These are phyloP conservation scores for Cutaneotrichosporon cutaneum DNA, from an alignment of 1,284 basidiomycete genomes.

Conservation along the genomic window DNA sequence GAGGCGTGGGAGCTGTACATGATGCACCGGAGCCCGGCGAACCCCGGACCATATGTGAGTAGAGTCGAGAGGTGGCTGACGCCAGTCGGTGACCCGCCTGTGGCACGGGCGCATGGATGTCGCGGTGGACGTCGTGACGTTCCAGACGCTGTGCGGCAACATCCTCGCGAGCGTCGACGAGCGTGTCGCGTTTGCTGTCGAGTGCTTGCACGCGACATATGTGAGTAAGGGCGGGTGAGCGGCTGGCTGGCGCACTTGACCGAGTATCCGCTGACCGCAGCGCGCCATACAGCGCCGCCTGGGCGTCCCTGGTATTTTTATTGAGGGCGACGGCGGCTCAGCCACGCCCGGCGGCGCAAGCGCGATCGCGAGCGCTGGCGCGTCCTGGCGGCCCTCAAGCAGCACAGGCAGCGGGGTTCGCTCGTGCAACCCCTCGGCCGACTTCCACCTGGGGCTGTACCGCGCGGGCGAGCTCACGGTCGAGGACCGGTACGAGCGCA, in stretches of 20 bases:
- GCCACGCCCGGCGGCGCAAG: neutral
- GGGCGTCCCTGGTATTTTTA: neutral
- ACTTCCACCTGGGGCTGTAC: slow-evolving; percentile 1
- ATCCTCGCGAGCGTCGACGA: slow-evolving; percentile 1
- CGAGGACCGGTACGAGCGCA: slow-evolving; percentile 6
- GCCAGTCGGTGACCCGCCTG: neutral
- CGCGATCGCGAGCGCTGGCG: neutral
- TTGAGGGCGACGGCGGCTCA: neutral
- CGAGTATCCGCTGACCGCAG: neutral
- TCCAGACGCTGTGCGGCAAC: slow-evolving; percentile 3
- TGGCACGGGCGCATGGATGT: slow-evolving; percentile 6
- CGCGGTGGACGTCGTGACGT: neutral
- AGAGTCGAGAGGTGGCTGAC: neutral
- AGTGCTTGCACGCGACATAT: neutral
- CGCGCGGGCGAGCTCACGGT: slow-evolving; percentile 3
- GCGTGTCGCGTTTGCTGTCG: neutral
- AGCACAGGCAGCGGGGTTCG: neutral
- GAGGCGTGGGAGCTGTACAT: slow-evolving; percentile 7
- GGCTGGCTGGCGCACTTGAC: no score
- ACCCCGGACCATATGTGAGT: neutral
- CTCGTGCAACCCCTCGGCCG: slow-evolving; percentile 1
- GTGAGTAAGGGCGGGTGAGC: neutral
- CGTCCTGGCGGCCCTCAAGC: neutral
- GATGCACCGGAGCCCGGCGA: slow-evolving; percentile 4
- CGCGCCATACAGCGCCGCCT: neutral